A percentile compares a stretch with the other conserved stretches of the same genome.
Evolutionary conservation across 2,329 filamentous ascomycete species (phyloP).

Genomic region (Rutstroemia sydowiana): DNA sequence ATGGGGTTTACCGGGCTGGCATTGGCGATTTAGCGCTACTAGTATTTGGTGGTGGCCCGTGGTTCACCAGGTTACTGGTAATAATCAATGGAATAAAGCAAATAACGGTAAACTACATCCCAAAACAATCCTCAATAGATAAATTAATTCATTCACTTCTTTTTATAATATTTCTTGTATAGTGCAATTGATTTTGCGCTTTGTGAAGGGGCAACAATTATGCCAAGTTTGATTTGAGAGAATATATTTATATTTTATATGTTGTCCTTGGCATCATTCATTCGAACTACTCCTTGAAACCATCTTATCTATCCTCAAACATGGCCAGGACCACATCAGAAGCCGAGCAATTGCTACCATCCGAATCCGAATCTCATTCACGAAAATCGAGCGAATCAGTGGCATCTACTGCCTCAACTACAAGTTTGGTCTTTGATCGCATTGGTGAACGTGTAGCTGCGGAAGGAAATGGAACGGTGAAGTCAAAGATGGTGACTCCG

Average conservation of each 20-base stretch:
- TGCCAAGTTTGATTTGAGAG: background rate
- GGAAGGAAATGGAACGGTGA: slow-evolving; percentile 15
- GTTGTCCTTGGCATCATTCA: background rate
- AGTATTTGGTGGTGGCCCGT: too few species aligned
- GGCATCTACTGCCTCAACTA: slow-evolving; percentile 69
- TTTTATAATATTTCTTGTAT: background rate
- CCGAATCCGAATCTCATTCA: slow-evolving; percentile 13
- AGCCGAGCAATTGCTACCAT: slow-evolving; percentile 22
- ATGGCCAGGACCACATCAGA: slow-evolving; percentile 28
- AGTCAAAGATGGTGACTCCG: slow-evolving; percentile 23
- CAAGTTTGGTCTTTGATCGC: slow-evolving; percentile 73
- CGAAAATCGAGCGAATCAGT: slow-evolving; percentile 40
- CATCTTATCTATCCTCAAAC: slow-evolving; percentile 6
- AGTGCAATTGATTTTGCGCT: background rate
- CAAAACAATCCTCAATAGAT: slow-evolving; percentile 1
- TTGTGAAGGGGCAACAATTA: background rate
- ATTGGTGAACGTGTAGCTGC: slow-evolving; percentile 46
- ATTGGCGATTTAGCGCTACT: too few species aligned
- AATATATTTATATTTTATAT: background rate
- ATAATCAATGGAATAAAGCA: background rate
- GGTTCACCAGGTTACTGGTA: too few species aligned
- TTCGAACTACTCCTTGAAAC: slow-evolving; percentile 17
- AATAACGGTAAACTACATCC: background rate
- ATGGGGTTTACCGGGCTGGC: too few species aligned
- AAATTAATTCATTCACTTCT: background rate